phyloP scores from a whole-genome alignment of 1,284 basidiomycete species.

The Sutorius eximius region DNA sequence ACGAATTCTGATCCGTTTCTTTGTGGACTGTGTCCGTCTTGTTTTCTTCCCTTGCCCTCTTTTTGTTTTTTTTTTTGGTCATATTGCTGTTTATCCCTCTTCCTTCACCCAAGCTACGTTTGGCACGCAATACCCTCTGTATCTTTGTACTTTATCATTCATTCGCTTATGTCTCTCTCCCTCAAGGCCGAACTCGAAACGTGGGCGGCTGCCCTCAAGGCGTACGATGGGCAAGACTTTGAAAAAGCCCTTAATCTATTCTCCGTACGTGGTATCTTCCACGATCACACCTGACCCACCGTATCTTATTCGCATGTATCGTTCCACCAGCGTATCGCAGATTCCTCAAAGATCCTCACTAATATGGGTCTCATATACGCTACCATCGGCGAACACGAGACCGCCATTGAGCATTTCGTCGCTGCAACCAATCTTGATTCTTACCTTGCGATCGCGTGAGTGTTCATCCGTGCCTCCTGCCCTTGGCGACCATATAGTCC shows the following conservation, averaged over 20 bases:
- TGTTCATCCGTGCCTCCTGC: slow-evolving; percentile 18
- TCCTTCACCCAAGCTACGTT: slow-evolving; percentile 15
- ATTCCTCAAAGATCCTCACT: slow-evolving; percentile 85
- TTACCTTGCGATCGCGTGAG: slow-evolving; percentile 84
- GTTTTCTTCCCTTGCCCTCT: neutral
- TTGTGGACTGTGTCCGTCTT: slow-evolving; percentile 31
- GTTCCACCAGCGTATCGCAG: slow-evolving; percentile 61
- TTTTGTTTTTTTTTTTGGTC: neutral
- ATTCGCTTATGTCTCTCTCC: slow-evolving; percentile 65
- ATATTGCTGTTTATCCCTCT: neutral
- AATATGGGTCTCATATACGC: slow-evolving; percentile 92
- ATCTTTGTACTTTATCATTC: neutral
- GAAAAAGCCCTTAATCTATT: slow-evolving; percentile 73
- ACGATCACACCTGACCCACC: neutral
- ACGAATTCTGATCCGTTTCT: neutral
- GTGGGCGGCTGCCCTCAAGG: slow-evolving; percentile 81
- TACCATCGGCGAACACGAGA: slow-evolving; percentile 82
- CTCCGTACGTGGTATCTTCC: slow-evolving; percentile 46
- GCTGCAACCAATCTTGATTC: slow-evolving; percentile 75
- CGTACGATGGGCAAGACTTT: slow-evolving; percentile 84
- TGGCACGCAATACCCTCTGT: slow-evolving; percentile 23
- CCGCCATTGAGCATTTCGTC: slow-evolving; percentile 76
- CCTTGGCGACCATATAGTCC: neutral
- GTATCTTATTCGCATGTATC: neutral
- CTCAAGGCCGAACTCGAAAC: slow-evolving; percentile 85